A percentile compares a stretch with the other conserved stretches of the same genome.
Conservation (phyloP, 352 stramenopile genomes). For the Halophytophthora polymorphica region DNA sequence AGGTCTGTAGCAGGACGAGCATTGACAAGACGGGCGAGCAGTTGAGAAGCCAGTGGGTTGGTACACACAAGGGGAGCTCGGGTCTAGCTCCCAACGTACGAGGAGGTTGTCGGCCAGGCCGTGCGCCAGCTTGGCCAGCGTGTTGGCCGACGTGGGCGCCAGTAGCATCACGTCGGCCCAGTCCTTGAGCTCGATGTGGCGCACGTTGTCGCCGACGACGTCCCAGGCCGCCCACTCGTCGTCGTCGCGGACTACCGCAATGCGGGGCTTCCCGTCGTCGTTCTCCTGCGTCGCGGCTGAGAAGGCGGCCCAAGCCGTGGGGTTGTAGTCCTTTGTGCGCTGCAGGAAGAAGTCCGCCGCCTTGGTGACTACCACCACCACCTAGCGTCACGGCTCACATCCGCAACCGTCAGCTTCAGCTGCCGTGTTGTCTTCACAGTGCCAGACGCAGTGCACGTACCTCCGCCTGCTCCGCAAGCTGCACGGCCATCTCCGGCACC, state of each 20-base stretch:
- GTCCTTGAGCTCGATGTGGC: conserved; percentile 93
- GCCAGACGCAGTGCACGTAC: conserved; percentile 18
- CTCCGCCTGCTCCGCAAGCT: conserved; percentile 53
- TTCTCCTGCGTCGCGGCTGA: conserved; percentile 18
- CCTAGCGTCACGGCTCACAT: conserved; percentile 23
- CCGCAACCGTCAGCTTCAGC: neutral
- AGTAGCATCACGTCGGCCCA: conserved; percentile 93
- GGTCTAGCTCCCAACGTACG: conserved; percentile 26
- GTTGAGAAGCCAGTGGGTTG: neutral
- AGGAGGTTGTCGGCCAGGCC: conserved; percentile 95
- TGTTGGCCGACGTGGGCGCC: conserved; percentile 89
- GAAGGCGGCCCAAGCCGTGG: conserved; percentile 42
- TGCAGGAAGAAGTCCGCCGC: conserved; percentile 81
- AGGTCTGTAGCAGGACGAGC: conserved; percentile 54
- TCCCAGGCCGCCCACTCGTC: conserved; percentile 86
- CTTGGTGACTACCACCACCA: conserved; percentile 82
- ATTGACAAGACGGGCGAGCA: neutral
- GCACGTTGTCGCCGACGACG: conserved; percentile 72
- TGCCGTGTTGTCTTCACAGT: too few relatives aligned
- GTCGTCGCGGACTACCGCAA: conserved; percentile 61
- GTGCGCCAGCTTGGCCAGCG: conserved; percentile 88
- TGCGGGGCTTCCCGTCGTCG: neutral
- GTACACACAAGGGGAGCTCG: neutral
- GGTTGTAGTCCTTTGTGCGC: conserved; percentile 73
- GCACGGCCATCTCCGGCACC: conserved; percentile 74